phyloP scores from a whole-genome alignment of 2,329 filamentous ascomycete species.

The Lomentospora prolificans region DNA sequence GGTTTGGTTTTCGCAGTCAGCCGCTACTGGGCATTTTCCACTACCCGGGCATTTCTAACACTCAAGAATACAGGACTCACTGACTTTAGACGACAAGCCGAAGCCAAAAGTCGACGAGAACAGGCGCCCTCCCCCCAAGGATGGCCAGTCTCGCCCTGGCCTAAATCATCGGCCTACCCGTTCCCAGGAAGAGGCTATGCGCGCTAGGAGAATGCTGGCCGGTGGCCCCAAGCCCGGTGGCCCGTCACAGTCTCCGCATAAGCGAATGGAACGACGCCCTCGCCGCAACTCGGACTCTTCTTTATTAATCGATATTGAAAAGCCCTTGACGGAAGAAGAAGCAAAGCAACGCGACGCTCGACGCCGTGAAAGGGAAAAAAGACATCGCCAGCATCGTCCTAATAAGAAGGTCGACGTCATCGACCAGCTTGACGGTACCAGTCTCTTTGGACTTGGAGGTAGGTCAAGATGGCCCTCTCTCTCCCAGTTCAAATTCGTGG shows the following conservation, averaged over 20 bases:
- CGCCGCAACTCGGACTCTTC: slow-evolving; percentile 77
- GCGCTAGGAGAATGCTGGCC: slow-evolving; percentile 33
- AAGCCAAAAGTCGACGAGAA: slow-evolving; percentile 21
- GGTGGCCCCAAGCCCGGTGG: slow-evolving; percentile 19
- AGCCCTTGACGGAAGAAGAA: slow-evolving; percentile 49
- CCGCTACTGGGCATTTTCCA: no score
- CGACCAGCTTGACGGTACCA: slow-evolving; percentile 91
- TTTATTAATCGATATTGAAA: slow-evolving; percentile 46
- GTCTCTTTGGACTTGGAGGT: slow-evolving; percentile 89
- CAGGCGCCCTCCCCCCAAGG: slow-evolving; percentile 6
- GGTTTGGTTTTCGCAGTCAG: no score
- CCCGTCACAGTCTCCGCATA: slow-evolving; percentile 27
- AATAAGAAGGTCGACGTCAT: slow-evolving; percentile 70
- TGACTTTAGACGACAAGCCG: slow-evolving; percentile 57
- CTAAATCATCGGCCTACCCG: slow-evolving; percentile 47
- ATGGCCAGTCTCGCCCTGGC: slow-evolving; percentile 12
- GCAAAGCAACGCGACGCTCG: slow-evolving; percentile 37
- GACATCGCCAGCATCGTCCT: slow-evolving; percentile 36
- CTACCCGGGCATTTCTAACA: no score
- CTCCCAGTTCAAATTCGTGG: not conserved
- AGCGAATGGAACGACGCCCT: slow-evolving; percentile 37
- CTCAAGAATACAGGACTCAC: no score
- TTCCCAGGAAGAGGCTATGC: slow-evolving; percentile 57
- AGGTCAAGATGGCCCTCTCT: slow-evolving; percentile 34
- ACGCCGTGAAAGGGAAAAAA: slow-evolving; percentile 42